Evolutionary conservation across 208 protist genomes (phyloP).

Genomic region (Borovskyia barvae): DNA sequence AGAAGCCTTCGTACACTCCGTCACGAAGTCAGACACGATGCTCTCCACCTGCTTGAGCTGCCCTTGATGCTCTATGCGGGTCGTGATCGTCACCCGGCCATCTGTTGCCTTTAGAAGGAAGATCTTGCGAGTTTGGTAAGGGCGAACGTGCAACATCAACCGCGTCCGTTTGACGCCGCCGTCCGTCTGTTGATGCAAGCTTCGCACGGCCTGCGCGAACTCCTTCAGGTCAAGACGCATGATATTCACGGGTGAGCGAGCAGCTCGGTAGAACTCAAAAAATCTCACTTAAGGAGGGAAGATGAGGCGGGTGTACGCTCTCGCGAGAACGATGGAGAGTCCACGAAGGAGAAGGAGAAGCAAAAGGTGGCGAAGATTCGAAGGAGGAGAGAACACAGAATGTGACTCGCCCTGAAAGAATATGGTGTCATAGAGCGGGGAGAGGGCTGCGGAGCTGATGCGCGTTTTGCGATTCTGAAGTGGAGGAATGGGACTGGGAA

Average conservation of each 20-base stretch:
- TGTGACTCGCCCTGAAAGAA: no score
- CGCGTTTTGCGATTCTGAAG: no score
- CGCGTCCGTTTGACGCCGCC: conserved; percentile 63
- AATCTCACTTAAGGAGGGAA: neutral
- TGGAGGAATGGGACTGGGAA: no score
- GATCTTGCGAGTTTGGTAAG: conserved; percentile 29
- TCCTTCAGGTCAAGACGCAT: conserved; percentile 66
- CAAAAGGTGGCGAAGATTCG: no score
- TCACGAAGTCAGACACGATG: conserved; percentile 63
- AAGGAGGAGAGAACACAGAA: no score
- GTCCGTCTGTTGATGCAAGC: conserved; percentile 53
- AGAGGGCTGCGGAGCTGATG: no score
- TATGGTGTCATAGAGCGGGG: no score
- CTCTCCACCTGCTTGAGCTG: conserved; percentile 64
- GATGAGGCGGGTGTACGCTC: no score
- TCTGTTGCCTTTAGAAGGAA: conserved; percentile 76
- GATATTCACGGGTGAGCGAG: neutral
- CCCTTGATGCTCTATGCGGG: conserved; percentile 48
- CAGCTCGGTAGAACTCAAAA: neutral
- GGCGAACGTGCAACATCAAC: conserved; percentile 64
- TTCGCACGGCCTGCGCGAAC: conserved; percentile 50
- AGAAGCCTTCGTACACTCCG: conserved; percentile 34
- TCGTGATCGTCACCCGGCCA: conserved; percentile 60
- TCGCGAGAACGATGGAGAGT: no score
- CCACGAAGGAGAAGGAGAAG: no score